Evolutionary conservation across 2,329 filamentous ascomycete genomes (phyloP).

Genomic region (Graphilbum fragrans): DNA sequence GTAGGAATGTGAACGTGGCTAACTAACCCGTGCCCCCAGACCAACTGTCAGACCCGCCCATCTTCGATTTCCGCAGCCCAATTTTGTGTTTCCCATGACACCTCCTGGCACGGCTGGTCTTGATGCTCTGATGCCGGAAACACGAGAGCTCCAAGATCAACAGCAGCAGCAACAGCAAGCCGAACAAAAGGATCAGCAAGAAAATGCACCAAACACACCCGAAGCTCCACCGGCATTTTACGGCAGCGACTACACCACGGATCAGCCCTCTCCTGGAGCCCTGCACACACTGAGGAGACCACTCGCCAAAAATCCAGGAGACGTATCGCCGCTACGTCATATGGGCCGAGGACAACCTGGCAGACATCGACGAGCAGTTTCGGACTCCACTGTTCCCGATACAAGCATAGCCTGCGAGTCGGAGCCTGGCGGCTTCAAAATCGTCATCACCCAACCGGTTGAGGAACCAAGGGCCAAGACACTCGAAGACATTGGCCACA

Average conservation of each 20-base stretch:
- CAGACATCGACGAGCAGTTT: conserved; percentile 51
- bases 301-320: too few relatives aligned
- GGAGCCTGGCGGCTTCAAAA: conserved; percentile 60
- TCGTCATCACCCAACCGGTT: conserved; percentile 64
- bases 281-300: neutral
- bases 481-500: conserved; percentile 40
- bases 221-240: conserved; percentile 15
- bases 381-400: conserved; percentile 67
- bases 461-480: conserved; percentile 49
- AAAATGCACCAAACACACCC: conserved; percentile 5
- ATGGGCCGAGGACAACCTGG: neutral
- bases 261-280: conserved; percentile 22
- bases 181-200: neutral
- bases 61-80: conserved; percentile 48
- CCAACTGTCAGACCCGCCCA: conserved; percentile 49
- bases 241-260: conserved; percentile 30
- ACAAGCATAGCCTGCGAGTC: conserved; percentile 36
- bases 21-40: too few relatives aligned
- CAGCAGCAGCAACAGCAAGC: conserved; percentile 1
- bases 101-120: conserved; percentile 47
- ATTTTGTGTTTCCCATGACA: conserved; percentile 47
- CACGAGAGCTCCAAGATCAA: conserved; percentile 14
- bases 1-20: too few relatives aligned
- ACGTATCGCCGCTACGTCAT: too few relatives aligned
- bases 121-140: conserved; percentile 27